A percentile compares a stretch with the other conserved stretches of the same genome.
Conservation (phyloP, 2,329 filamentous ascomycete species). For the Beauveria scarabaeidicola region DNA sequence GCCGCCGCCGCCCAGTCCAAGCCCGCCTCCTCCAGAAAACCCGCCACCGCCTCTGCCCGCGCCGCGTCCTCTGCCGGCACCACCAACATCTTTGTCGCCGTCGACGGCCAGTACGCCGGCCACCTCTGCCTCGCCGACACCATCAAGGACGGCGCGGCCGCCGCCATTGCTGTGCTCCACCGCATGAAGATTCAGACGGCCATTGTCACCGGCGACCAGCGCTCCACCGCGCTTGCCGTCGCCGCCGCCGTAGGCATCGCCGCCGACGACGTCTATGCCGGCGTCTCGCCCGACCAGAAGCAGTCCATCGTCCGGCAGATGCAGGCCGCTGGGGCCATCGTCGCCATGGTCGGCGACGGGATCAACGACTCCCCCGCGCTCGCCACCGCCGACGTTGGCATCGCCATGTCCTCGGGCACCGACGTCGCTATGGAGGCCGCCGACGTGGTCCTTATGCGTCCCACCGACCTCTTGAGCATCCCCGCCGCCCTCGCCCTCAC, state of each 20-base stretch:
- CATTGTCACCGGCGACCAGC: constrained; percentile 90
- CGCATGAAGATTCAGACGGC: constrained; percentile 79
- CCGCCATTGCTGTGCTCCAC: constrained; percentile 72
- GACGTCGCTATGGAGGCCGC: constrained; percentile 98
- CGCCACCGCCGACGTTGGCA: constrained; percentile 85
- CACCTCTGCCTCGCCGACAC: constrained; percentile 80
- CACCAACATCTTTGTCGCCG: constrained; percentile 85
- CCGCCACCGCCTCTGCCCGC: neutral
- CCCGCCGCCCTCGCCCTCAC: constrained; percentile 76
- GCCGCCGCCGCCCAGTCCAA: constrained; percentile 51
- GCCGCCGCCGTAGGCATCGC: constrained; percentile 76
- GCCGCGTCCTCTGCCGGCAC: constrained; percentile 52
- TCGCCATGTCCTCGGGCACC: constrained; percentile 85
- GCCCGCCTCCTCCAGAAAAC: constrained; percentile 27
- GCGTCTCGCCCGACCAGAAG: constrained; percentile 87
- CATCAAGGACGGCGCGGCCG: constrained; percentile 78
- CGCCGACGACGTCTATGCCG: constrained; percentile 66
- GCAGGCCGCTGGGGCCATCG: constrained; percentile 64
- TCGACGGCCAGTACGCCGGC: constrained; percentile 73
- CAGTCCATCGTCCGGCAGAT: constrained; percentile 73
- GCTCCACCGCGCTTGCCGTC: constrained; percentile 73
- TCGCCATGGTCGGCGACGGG: constrained; percentile 96
- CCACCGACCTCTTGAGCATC: constrained; percentile 87
- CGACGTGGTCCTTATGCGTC: constrained; percentile 90
- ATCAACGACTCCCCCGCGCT: constrained; percentile 97